Base-by-base conservation (phyloP, 306 rosid species). In the Sicyos baderoa region DNA sequence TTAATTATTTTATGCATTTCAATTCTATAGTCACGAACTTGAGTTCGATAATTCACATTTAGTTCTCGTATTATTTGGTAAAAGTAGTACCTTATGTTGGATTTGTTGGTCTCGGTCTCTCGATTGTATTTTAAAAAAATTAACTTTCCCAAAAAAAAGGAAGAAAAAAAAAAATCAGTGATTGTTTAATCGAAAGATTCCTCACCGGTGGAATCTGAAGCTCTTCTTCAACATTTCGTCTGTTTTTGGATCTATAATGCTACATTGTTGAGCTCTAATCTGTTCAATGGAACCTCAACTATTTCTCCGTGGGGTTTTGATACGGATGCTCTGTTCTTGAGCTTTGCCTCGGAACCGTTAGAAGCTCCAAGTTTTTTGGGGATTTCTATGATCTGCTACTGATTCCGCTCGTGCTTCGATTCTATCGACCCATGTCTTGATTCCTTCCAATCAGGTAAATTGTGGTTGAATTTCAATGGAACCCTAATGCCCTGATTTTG, bases 261-360 rank as follows among this genome's bases (percentile, higher is more conserved):
- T 32, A 16, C 9, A 61, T 61, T 35, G 16, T 35, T 48, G 49
- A 2, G 48, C 67, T 29, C 0, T 29, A 25, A 19, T 32, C 13
- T 16, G 6, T 61, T 35, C 11, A 22, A 61, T 61, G 49, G 15
- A n/a, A 61, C 4, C 48, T 61, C 48, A 61, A 37, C 1, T 21
- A 29, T 3, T 61, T 61, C 68, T 61, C 25, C 15, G 14, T 18
- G 7, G 7, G 47, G 50, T 10, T 17, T 17, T 9, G 27, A 37
- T 61, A n/a, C 48, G 49, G 23, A 61, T 35, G 68, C 25, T 61
- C 15, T 32, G 49, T n/a, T 61, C 68, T 61, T 35, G 25, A 61
- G 49, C 40, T 37, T 35, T 37, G 47, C 6, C 2, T 54, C 13
- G 58, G 25, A 54, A 54, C 14, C 3, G 58, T 9, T 19, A 27